Evolutionary conservation across 2,329 filamentous ascomycete species (phyloP).

Genomic region (Ascocoryne sarcoides): DNA sequence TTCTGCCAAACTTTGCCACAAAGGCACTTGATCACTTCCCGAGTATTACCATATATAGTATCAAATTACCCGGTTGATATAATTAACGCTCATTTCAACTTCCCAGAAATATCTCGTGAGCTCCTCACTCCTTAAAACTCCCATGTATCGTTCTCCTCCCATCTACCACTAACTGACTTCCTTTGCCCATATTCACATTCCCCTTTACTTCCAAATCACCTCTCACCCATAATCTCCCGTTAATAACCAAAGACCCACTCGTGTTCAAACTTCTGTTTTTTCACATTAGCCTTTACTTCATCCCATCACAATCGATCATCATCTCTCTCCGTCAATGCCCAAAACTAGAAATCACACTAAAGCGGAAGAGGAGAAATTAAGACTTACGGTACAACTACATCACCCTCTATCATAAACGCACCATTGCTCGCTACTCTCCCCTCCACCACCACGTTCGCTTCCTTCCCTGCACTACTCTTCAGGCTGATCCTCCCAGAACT

Average conservation of each 20-base stretch:
- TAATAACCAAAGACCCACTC: constrained; percentile 10
- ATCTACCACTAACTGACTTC: constrained; percentile 14
- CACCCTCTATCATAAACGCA: constrained; percentile 10
- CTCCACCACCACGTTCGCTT: constrained; percentile 8
- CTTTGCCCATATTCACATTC: constrained; percentile 10
- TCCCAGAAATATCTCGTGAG: no score
- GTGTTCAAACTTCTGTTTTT: constrained; percentile 10
- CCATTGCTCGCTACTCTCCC: constrained; percentile 8
- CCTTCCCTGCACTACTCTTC: constrained; percentile 1
- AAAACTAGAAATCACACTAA: constrained; percentile 10
- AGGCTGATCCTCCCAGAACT: constrained; percentile 13
- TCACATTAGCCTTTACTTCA: constrained; percentile 3
- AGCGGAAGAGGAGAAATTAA: no score
- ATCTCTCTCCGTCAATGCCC: neutral
- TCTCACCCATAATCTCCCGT: constrained; percentile 14
- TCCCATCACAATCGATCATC: no score
- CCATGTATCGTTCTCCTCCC: constrained; percentile 22
- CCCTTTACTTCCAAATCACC: constrained; percentile 20
- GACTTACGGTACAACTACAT: constrained; percentile 10
- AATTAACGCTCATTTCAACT: no score
- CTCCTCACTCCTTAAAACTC: constrained; percentile 7
- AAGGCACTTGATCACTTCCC: no score
- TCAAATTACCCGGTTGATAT: no score
- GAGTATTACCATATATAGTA: no score
- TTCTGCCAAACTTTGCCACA: no score